Evolutionary conservation across 73 alveolate genomes (phyloP).

Genomic region (Blepharisma japonicum): DNA sequence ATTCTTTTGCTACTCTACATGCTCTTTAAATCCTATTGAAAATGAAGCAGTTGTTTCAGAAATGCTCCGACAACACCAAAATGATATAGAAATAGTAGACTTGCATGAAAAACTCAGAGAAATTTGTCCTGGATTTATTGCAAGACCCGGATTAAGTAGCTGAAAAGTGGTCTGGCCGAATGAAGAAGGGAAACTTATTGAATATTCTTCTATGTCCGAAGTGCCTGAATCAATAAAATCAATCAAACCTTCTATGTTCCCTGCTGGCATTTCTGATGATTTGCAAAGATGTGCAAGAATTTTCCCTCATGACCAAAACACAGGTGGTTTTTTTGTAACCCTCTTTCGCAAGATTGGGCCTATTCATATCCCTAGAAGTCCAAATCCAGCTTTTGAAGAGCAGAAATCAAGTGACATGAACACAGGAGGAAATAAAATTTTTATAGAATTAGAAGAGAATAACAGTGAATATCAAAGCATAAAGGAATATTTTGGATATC

Average conservation of each 20-base stretch:
- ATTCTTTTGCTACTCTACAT: constrained; percentile 90
- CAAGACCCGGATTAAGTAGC: neutral
- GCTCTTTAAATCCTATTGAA: constrained; percentile 98
- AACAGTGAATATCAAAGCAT: constrained; percentile 71
- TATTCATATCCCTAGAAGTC: no score
- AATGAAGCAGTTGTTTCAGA: constrained; percentile 75
- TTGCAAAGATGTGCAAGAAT: neutral
- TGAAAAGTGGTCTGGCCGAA: neutral
- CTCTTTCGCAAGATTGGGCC: neutral
- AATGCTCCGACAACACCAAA: neutral
- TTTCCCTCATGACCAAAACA: neutral
- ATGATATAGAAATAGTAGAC: neutral
- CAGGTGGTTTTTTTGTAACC: constrained; percentile 5
- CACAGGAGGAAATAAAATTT: no score
- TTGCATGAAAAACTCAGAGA: neutral
- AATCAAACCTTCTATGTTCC: neutral
- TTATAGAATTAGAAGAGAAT: constrained; percentile 3
- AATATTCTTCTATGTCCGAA: neutral
- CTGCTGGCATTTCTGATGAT: neutral
- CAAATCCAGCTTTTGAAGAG: no score
- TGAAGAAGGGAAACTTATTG: neutral
- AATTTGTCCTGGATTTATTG: neutral
- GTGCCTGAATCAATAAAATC: neutral
- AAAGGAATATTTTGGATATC: constrained; percentile 65
- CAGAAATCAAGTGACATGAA: no score